Percentiles rank a stretch among this genome's conserved stretches.
phyloP scores from a whole-genome alignment of 2,329 filamentous ascomycete genomes.

The Aspergillus alliaceus region DNA sequence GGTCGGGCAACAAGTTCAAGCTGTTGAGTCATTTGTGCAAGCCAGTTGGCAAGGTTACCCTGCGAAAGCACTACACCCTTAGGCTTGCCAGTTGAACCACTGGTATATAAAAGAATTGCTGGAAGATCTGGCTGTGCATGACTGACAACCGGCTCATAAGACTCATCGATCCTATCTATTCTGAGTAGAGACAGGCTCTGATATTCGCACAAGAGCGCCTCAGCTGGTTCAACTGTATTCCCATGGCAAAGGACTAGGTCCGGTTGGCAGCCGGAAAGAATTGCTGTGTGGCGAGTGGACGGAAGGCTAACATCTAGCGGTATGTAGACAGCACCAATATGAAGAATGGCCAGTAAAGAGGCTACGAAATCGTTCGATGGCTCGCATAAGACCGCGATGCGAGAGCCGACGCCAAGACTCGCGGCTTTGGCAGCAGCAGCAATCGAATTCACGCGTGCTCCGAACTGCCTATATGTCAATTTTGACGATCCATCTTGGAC shows the following conservation, averaged over 20 bases:
- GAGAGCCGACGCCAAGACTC: neutral
- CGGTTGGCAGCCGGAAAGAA: neutral
- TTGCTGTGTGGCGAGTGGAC: neutral
- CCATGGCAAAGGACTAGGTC: neutral
- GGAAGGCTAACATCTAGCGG: conserved; percentile 38
- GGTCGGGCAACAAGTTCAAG: neutral
- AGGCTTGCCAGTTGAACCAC: neutral
- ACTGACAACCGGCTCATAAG: neutral
- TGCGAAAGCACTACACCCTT: neutral
- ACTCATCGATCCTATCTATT: neutral
- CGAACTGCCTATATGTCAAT: neutral
- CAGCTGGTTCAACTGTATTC: neutral
- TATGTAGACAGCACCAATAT: conserved; percentile 34
- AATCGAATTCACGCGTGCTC: neutral
- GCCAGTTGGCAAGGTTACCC: neutral
- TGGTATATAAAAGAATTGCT: neutral
- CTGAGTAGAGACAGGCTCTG: neutral
- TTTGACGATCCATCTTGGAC: neutral
- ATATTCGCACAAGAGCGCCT: too few relatives aligned
- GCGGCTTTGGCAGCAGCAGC: neutral
- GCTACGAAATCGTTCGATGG: neutral
- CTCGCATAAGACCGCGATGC: neutral
- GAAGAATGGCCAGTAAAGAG: conserved; percentile 6
- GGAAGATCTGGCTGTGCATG: neutral
- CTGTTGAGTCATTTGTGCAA: neutral